Base-by-base conservation (phyloP, 1,139 yeast species). In the Kodamaea ohmeri region DNA sequence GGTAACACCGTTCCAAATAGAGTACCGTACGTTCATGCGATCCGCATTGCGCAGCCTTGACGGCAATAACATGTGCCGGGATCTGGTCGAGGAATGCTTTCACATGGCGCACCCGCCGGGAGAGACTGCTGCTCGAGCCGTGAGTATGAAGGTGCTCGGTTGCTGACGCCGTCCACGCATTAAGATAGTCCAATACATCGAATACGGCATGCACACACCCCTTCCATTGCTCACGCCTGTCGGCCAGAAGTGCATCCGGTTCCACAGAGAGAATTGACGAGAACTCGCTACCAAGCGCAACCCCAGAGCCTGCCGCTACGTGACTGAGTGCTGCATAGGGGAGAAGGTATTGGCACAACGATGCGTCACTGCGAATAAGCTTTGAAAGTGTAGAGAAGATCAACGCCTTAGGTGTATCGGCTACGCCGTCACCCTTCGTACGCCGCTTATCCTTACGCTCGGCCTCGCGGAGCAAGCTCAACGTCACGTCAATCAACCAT, bases 1-100 rank as follows among this genome's bases (percentile, higher is more conserved):
- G 64, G 43, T 74, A 77, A 47, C 84, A 78, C 50, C 86, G 86
- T 49, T 94, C 99, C 55, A 88, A 68, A 55, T 88, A 88, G 42
- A 90, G 67, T n/a, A 92, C 80, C 0, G 97, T 88, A 38, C 97
- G 71, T 44, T 95, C 97, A 52, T 80, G 88, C 0, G 95, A 82
- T 38, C 81, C 85, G 47, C 95, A 87, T 47, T 87, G 89, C 2
- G 88, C 76, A 0, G 97, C 84, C 38, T 92, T 73, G 28, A 73
- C 67, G 0, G 96, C 97, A 51, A 94, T 69, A 17, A 84, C 56
- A 33, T 78, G 79, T 28, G 82, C 78, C 0, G 95, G 87, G 13
- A 90, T 76, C 4, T 61, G 56, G 2, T 58, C 60, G 25, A 85
- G 52, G 41, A 88, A 76, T 1, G 46, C 48, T 36, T 76, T 77